Conservation (phyloP, 495 filamentous ascomycete species). For the Achaetomiella virescens region DNA sequence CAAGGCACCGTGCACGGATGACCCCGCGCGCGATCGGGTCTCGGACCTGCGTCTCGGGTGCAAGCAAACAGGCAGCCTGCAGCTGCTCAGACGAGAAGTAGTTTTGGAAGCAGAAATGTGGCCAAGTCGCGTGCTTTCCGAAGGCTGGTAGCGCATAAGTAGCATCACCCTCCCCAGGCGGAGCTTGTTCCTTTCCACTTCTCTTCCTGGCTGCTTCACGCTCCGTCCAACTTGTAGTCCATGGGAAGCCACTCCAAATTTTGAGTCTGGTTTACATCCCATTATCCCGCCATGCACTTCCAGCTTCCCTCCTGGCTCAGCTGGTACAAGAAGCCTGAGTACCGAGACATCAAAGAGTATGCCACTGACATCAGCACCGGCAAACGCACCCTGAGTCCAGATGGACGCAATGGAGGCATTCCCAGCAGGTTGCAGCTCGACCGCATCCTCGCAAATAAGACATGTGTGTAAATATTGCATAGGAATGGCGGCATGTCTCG, state of each 20-base stretch:
- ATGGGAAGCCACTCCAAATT: background rate
- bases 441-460: conserved; percentile 37
- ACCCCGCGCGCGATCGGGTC: background rate
- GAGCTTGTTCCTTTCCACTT: background rate
- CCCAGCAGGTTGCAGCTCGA: conserved; percentile 33
- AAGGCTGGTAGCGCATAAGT: background rate
- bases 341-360: conserved; percentile 36
- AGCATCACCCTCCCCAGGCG: too few relatives aligned
- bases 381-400: conserved; percentile 25
- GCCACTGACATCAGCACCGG: conserved; percentile 24
- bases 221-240: background rate
- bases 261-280: background rate
- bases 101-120: background rate
- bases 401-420: conserved; percentile 26
- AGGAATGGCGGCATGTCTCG: background rate
- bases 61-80: background rate
- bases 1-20: conserved; percentile 6
- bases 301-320: conserved; percentile 29
- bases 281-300: conserved; percentile 20
- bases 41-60: background rate
- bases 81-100: background rate
- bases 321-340: conserved; percentile 44
- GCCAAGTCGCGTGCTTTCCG: background rate
- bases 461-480: conserved; percentile 23
- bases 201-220: background rate